A percentile compares a stretch with the other conserved stretches of the same genome.
Evolutionary conservation across 768 basidiomycete species (phyloP).

Genomic region (Scleroderma bovista): DNA sequence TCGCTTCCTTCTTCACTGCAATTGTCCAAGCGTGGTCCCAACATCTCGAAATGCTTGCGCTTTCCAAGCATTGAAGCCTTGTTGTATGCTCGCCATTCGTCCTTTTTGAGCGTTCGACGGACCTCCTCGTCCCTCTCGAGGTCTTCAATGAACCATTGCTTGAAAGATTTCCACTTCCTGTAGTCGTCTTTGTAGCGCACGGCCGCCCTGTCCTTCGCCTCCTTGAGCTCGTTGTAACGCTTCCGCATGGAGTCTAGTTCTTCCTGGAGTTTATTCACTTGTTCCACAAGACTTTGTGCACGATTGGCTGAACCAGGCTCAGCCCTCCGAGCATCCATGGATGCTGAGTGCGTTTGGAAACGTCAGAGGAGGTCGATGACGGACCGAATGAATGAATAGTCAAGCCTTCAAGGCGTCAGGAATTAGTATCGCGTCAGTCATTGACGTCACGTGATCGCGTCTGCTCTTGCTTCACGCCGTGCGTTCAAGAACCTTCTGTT

Average conservation of each 20-base stretch:
- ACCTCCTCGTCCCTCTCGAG: slow-evolving; percentile 25
- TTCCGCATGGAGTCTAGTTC: slow-evolving; percentile 33
- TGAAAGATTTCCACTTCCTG: slow-evolving; percentile 46
- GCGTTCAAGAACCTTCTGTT: too few species aligned
- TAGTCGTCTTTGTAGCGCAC: slow-evolving; percentile 47
- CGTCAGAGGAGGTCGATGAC: too few species aligned
- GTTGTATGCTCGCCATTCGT: slow-evolving; percentile 23
- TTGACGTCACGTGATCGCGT: slow-evolving; percentile 21
- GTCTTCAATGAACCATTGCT: slow-evolving; percentile 38
- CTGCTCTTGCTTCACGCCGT: too few species aligned
- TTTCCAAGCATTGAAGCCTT: slow-evolving; percentile 22
- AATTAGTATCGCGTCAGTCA: not conserved
- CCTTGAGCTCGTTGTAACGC: slow-evolving; percentile 42
- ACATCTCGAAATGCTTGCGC: slow-evolving; percentile 21
- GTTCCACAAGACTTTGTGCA: slow-evolving; percentile 4
- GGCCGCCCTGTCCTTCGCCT: slow-evolving; percentile 40
- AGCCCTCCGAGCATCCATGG: not conserved
- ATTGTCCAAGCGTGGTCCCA: slow-evolving; percentile 9
- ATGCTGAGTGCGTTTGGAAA: too few species aligned
- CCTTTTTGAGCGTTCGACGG: slow-evolving; percentile 20
- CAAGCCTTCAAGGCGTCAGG: too few species aligned
- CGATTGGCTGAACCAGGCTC: slow-evolving; percentile 7
- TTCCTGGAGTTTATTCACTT: slow-evolving; percentile 17
- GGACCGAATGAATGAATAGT: too few species aligned
- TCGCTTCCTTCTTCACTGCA: slow-evolving; percentile 1